Evolutionary conservation across 306 rosid species (phyloP), one percentile per base, ranked within the genome.

Genomic region (Rosa lucieae): DNA sequence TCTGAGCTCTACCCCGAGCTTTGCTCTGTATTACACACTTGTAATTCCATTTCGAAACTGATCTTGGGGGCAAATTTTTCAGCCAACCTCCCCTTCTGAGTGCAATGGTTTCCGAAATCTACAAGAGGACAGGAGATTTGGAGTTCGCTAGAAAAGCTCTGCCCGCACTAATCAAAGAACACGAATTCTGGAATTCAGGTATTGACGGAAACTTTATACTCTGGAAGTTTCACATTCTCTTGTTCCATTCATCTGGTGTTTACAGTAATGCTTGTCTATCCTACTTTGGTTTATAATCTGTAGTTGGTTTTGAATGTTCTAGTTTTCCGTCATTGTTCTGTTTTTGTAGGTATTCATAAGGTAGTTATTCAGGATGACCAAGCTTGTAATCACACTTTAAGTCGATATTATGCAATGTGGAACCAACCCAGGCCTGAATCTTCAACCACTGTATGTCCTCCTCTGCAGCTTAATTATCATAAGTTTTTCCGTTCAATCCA

Each of bases 11-110:
- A 13, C 49, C 37, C 17, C 59, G 48, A 58, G 47, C 43, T 70
- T 9, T 15, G 5, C 20, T 70, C 29, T 51, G 32, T 39, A 17
- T 56, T 42, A 20, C n/a, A 11, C 26, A 42, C 71, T 73, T 81
- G 20, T 52, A 43, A 51, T 69, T 67, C 58, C 65, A 66, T 61
- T 43, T 43, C 67, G 35, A 6, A 68, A 79, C 46, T 52, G 48
- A 79, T 75, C 49, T 55, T 76, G 78, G 56, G 76, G 47, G 35
- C 20, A 79, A 63, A 40, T 63, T 79, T 87, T 82, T 84, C 90
- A 95, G 99, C 88, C 96, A 95, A 89, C 99, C 99, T 83, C 99
- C 98, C 9, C 93, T 95, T 74, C 85, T 95, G 62, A 95, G 99
- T 32, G 89, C 97, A 67, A 95, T 95, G 98, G 87, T 95, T 76